Evolutionary conservation across 2,329 filamentous ascomycete genomes (phyloP).

Genomic region (Capronia coronata): DNA sequence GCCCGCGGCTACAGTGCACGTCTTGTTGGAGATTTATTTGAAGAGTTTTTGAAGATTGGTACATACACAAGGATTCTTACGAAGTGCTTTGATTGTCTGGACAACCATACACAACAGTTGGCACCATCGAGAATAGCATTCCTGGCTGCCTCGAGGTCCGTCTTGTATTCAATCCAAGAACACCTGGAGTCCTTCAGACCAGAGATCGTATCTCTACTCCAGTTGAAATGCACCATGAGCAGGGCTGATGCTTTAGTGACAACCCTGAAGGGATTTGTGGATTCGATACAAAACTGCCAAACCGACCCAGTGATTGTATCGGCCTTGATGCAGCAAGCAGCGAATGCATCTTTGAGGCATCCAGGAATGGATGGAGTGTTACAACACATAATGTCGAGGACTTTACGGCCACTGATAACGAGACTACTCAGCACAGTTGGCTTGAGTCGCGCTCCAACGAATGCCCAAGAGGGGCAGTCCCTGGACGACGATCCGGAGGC

Average conservation of each 20-base stretch:
- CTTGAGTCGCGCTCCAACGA: neutral
- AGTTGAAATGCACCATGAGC: slow-evolving; percentile 7
- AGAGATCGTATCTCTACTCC: slow-evolving; percentile 11
- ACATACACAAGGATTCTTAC: slow-evolving; percentile 4
- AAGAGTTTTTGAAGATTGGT: slow-evolving; percentile 10
- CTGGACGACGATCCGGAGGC: neutral
- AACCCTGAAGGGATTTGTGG: slow-evolving; percentile 4
- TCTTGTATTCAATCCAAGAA: slow-evolving; percentile 10
- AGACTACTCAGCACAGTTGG: slow-evolving; percentile 13
- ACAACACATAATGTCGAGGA: slow-evolving; percentile 8
- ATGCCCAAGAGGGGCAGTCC: neutral
- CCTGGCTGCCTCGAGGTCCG: slow-evolving; percentile 7
- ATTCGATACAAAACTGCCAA: neutral
- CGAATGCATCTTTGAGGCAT: slow-evolving; percentile 7
- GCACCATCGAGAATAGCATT: slow-evolving; percentile 11
- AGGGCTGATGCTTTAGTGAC: slow-evolving; percentile 6
- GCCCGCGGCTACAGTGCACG: slow-evolving; percentile 40
- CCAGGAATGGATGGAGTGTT: slow-evolving; percentile 6
- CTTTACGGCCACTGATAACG: slow-evolving; percentile 6
- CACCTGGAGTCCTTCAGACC: slow-evolving; percentile 5
- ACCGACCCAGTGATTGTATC: slow-evolving; percentile 9
- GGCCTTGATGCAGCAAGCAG: slow-evolving; percentile 7
- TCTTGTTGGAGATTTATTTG: slow-evolving; percentile 11
- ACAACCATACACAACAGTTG: neutral
- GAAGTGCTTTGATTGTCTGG: slow-evolving; percentile 2